phyloP scores from a whole-genome alignment of 352 stramenopile genomes.

The Pythium volutum region DNA sequence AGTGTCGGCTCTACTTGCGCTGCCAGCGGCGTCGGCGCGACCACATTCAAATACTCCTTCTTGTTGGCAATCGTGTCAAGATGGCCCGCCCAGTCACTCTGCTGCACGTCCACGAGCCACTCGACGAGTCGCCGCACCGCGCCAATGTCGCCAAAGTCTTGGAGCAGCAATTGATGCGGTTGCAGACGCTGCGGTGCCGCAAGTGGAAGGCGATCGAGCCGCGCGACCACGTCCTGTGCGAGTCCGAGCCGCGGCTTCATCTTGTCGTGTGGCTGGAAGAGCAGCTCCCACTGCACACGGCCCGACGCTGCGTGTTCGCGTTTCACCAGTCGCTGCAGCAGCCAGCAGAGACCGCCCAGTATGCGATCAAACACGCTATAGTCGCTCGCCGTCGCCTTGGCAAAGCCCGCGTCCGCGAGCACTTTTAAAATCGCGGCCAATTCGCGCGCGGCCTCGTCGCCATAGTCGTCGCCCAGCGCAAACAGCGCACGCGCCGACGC shows the following conservation, averaged over 20 bases:
- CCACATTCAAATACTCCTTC: constrained; percentile 34
- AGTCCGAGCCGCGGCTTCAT: constrained; percentile 71
- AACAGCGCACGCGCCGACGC: constrained; percentile 10
- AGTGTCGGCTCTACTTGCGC: constrained; percentile 17
- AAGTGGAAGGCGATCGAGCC: constrained; percentile 39
- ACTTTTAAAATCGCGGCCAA: constrained; percentile 31
- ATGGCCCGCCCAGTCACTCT: constrained; percentile 7
- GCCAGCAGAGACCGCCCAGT: constrained; percentile 51
- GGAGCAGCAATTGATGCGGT: constrained; percentile 71
- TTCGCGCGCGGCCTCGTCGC: constrained; percentile 16
- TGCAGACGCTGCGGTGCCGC: constrained; percentile 40
- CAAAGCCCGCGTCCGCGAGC: constrained; percentile 41
- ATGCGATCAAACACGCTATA: constrained; percentile 68
- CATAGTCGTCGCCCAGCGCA: constrained; percentile 20
- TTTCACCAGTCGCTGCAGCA: constrained; percentile 54
- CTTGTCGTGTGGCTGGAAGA: constrained; percentile 61
- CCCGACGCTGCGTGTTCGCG: constrained; percentile 39
- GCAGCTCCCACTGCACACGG: constrained; percentile 61
- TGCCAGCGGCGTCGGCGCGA: constrained; percentile 2
- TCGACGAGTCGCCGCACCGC: constrained; percentile 44
- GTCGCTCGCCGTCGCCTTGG: constrained; percentile 32
- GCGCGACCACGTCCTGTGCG: constrained; percentile 49
- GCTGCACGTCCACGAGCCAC: constrained; percentile 45
- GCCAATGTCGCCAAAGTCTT: constrained; percentile 72
- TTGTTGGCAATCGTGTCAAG: constrained; percentile 33